Evolutionary conservation across 306 rosid species (phyloP).

Genomic region (Vigna unguiculata): DNA sequence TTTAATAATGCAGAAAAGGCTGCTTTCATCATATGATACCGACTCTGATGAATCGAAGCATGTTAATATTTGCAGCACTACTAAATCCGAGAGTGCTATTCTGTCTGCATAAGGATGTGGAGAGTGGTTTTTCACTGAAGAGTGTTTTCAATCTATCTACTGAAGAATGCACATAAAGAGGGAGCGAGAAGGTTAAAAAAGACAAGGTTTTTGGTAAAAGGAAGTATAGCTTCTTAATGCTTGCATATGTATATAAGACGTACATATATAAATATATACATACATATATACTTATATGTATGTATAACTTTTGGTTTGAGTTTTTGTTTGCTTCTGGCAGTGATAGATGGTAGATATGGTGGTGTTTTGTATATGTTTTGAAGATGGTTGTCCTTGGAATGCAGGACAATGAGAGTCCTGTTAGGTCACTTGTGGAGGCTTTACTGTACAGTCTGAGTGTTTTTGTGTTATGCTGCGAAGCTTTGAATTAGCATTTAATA

Average conservation of each 20-base stretch:
- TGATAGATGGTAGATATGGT: conserved; percentile 28
- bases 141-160: conserved; percentile 8
- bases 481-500: conserved; percentile 36
- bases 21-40: conserved; percentile 63
- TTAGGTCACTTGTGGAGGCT: conserved; percentile 58
- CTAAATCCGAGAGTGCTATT: conserved; percentile 61
- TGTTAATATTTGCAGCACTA: conserved; percentile 35
- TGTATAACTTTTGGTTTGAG: conserved; percentile 27
- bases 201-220: conserved; percentile 29
- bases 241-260: conserved; percentile 36
- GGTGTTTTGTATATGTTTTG: conserved; percentile 45
- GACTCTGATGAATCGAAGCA: conserved; percentile 54
- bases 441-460: conserved; percentile 60
- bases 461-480: conserved; percentile 42
- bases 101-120: conserved; percentile 58
- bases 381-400: not conserved
- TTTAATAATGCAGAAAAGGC: conserved; percentile 65
- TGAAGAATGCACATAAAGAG: conserved; percentile 15
- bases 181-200: conserved; percentile 27
- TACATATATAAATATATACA: not conserved
- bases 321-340: conserved; percentile 40
- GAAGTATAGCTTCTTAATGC: conserved; percentile 36
- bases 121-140: conserved; percentile 34
- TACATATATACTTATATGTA: not conserved
- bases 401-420: conserved; percentile 43